Conservation (phyloP, 495 filamentous ascomycete species). For the Hypoxylon rickii region DNA sequence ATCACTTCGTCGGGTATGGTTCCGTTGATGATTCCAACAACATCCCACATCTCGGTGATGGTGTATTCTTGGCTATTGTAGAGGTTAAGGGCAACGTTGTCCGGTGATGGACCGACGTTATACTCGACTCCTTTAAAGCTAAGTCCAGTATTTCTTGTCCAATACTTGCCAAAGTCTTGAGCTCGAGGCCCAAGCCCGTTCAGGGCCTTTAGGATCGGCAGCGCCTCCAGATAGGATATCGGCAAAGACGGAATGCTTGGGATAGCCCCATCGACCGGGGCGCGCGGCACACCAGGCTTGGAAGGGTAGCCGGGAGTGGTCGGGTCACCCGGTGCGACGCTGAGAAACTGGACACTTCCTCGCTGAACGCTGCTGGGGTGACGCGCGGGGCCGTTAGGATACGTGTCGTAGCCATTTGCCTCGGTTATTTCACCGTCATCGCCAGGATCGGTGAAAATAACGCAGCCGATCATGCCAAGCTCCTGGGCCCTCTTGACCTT, state of each 20-base stretch:
- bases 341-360: constrained; percentile 87
- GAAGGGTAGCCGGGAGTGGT: constrained; percentile 96
- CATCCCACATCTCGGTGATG: constrained; percentile 90
- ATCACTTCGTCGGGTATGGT: constrained; percentile 79
- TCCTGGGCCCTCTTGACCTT: constrained; percentile 94
- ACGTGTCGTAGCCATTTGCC: constrained; percentile 76
- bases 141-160: constrained; percentile 75
- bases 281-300: constrained; percentile 82
- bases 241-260: constrained; percentile 91
- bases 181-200: constrained; percentile 86
- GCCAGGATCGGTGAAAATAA: constrained; percentile 88
- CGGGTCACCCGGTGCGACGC: constrained; percentile 62
- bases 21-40: constrained; percentile 94
- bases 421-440: constrained; percentile 84
- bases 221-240: constrained; percentile 83
- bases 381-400: constrained; percentile 86
- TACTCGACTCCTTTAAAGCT: constrained; percentile 85
- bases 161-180: constrained; percentile 71
- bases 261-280: constrained; percentile 67
- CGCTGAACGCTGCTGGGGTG: constrained; percentile 89
- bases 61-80: constrained; percentile 88
- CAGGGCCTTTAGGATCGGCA: constrained; percentile 84
- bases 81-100: constrained; percentile 75
- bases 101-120: constrained; percentile 86
- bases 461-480: constrained; percentile 83